phyloP scores from a whole-genome alignment of 129 eudicot genomes.

The Mikania micrantha region DNA sequence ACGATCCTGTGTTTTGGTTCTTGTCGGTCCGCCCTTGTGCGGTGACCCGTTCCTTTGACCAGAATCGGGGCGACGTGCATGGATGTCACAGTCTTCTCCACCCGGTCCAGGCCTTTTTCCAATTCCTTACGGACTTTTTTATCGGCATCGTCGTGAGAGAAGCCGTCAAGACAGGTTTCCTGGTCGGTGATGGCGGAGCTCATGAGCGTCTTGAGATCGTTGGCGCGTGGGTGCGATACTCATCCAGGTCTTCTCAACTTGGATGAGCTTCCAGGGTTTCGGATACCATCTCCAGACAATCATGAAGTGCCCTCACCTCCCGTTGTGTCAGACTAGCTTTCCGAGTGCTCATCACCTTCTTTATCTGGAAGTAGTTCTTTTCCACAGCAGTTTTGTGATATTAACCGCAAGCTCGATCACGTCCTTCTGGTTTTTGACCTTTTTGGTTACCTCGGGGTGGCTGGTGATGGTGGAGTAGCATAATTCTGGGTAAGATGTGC shows the following conservation, averaged over 20 bases:
- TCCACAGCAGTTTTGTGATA: conserved; percentile 42
- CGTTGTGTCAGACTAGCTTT: conserved; percentile 46
- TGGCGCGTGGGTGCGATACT: too few relatives aligned
- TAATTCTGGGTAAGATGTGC: conserved; percentile 64
- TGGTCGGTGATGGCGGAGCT: conserved; percentile 81
- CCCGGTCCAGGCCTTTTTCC: conserved; percentile 27
- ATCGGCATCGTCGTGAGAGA: conserved; percentile 59
- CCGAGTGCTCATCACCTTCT: conserved; percentile 30
- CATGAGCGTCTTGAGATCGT: conserved; percentile 65
- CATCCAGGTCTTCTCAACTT: conserved; percentile 39
- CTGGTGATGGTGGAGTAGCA: conserved; percentile 59
- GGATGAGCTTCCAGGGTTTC: conserved; percentile 56
- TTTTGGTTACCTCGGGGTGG: conserved; percentile 30
- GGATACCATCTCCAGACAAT: conserved; percentile 58
- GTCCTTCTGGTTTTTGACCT: conserved; percentile 47
- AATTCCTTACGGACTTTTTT: conserved; percentile 44
- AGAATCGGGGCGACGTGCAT: too few relatives aligned
- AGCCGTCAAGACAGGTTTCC: conserved; percentile 81
- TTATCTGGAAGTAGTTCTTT: conserved; percentile 37
- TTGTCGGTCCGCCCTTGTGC: too few relatives aligned
- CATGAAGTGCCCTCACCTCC: conserved; percentile 63
- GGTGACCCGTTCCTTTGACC: too few relatives aligned
- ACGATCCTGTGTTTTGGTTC: conserved; percentile 77
- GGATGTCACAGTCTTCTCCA: conserved; percentile 84
- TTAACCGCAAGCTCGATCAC: conserved; percentile 56